Conservation (phyloP, 1,284 basidiomycete species). For the Puccinia triticina region DNA sequence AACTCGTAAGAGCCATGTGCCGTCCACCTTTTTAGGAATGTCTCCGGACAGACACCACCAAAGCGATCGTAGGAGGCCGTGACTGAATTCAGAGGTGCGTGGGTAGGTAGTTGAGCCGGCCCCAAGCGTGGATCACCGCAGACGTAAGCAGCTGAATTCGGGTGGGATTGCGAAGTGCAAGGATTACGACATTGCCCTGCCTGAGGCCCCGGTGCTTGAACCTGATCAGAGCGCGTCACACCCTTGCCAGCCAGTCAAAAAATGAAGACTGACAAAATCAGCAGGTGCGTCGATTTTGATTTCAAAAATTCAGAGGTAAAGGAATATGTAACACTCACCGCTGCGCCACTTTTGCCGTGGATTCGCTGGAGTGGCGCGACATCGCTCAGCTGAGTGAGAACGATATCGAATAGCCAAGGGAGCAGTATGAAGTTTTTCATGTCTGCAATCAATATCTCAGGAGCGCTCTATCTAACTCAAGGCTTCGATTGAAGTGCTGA, state of each 20-base stretch:
- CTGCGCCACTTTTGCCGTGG: not conserved
- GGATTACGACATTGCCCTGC: not conserved
- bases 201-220: not conserved
- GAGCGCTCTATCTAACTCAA: not conserved
- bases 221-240: not conserved
- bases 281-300: too few relatives aligned
- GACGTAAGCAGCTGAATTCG: not conserved
- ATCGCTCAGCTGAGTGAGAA: not conserved
- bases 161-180: not conserved
- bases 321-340: not conserved
- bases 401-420: not conserved
- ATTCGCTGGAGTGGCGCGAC: not conserved
- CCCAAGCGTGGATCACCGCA: conserved; percentile 19
- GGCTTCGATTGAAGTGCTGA: not conserved
- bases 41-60: not conserved
- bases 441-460: not conserved
- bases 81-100: not conserved
- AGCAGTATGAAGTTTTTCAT: not conserved
- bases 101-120: not conserved
- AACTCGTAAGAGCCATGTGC: not conserved
- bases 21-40: conserved; percentile 2
- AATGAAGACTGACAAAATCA: not conserved
- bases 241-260: not conserved
- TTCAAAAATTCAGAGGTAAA: not conserved
- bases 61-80: conserved; percentile 1